phyloP scores from a whole-genome alignment of 2,329 filamentous ascomycete species.

The Claviceps lovelessii region DNA sequence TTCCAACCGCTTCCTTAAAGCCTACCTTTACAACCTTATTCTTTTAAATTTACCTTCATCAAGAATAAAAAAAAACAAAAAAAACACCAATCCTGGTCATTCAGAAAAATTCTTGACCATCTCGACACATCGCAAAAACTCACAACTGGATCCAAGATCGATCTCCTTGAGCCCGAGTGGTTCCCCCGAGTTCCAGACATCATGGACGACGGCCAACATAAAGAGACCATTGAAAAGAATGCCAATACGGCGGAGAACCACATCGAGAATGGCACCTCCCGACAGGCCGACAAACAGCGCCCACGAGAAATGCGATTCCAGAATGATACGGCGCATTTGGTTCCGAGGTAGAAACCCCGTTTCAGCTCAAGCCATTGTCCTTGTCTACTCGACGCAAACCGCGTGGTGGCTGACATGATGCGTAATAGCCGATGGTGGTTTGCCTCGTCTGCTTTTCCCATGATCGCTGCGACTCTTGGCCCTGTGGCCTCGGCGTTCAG shows the following conservation, averaged over 20 bases:
- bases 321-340: slow-evolving; percentile 27
- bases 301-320: slow-evolving; percentile 15
- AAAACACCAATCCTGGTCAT: not conserved
- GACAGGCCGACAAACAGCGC: not conserved
- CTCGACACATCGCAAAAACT: not conserved
- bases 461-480: slow-evolving; percentile 71
- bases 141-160: not conserved
- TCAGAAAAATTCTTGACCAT: not conserved
- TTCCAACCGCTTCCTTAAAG: not conserved
- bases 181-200: slow-evolving; percentile 1
- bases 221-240: slow-evolving; percentile 22
- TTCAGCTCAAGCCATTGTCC: not conserved
- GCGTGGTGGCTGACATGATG: not conserved
- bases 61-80: no score
- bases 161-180: not conserved
- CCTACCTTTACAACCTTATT: not conserved
- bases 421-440: slow-evolving; percentile 48
- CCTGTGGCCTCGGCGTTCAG: slow-evolving; percentile 80
- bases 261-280: slow-evolving; percentile 6
- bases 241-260: slow-evolving; percentile 15
- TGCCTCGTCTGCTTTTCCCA: slow-evolving; percentile 51
- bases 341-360: slow-evolving; percentile 25
- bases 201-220: slow-evolving; percentile 29
- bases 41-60: not conserved
- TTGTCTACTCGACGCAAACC: not conserved